Evolutionary conservation across 164 flowering plant species (phyloP).

Genomic region (Dillenia turbinata): DNA sequence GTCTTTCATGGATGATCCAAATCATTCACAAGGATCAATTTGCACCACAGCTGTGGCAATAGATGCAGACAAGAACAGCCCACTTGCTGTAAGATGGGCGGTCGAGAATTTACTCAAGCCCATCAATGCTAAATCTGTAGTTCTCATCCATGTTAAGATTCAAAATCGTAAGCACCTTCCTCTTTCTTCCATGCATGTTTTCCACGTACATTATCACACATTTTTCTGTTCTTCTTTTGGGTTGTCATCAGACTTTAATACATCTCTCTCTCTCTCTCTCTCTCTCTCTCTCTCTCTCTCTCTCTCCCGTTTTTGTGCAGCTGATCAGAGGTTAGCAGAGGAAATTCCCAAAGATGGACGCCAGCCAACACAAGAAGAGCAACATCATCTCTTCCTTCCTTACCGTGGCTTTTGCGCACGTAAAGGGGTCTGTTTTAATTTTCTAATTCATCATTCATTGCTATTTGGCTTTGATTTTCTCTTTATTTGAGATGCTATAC

Average conservation of each 20-base stretch:
- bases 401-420: slow-evolving; percentile 46
- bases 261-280: too few species aligned
- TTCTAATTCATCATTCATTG: too few species aligned
- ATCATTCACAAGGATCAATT: not conserved
- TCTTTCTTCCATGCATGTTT: not conserved
- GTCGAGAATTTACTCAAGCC: slow-evolving; percentile 29
- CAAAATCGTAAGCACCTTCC: slow-evolving; percentile 23
- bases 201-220: too few species aligned
- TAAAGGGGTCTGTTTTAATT: slow-evolving; percentile 34
- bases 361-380: slow-evolving; percentile 25
- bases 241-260: too few species aligned
- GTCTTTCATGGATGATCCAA: too few species aligned
- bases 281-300: too few species aligned
- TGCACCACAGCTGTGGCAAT: slow-evolving; percentile 34
- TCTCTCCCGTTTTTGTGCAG: too few species aligned
- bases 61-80: slow-evolving; percentile 43
- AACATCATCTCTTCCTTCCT: slow-evolving; percentile 39
- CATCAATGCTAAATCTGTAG: slow-evolving; percentile 1
- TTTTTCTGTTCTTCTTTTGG: too few species aligned
- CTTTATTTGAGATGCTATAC: too few species aligned
- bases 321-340: not conserved
- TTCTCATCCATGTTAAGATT: slow-evolving; percentile 39
- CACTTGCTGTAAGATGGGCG: slow-evolving; percentile 52
- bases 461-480: too few species aligned
- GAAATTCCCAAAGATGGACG: slow-evolving; percentile 15